Evolutionary conservation across 306 rosid species (phyloP).

Genomic region (Pueraria montana): DNA sequence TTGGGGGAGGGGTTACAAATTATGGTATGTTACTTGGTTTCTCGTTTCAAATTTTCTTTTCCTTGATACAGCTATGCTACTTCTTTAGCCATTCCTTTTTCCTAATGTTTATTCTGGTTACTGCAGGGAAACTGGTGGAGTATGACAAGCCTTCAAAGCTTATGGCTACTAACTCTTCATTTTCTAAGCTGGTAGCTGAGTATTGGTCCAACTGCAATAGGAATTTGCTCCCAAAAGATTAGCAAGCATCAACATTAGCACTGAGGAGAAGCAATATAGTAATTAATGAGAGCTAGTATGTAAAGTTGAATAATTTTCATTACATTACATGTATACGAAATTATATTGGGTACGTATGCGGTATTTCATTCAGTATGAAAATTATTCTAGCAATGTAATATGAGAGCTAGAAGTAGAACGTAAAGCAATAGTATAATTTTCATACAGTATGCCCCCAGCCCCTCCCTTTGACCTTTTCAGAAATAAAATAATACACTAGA

Average conservation of each 20-base stretch:
- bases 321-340: not conserved
- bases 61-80: not conserved
- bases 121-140: constrained; percentile 68
- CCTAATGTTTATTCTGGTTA: not conserved
- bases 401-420: too few species aligned
- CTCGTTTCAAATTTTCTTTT: not conserved
- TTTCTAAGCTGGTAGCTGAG: constrained; percentile 75
- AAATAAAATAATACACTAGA: not conserved
- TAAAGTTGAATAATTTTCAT: not conserved
- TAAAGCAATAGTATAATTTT: too few species aligned
- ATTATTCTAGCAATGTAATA: too few species aligned
- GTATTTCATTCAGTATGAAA: too few species aligned
- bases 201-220: constrained; percentile 69
- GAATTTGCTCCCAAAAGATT: constrained; percentile 20
- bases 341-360: not conserved
- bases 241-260: not conserved
- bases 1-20: not conserved
- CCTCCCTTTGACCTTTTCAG: not conserved
- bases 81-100: not conserved
- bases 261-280: too few species aligned
- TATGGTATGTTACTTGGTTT: not conserved
- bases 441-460: not conserved
- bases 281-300: not conserved
- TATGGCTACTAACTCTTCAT: constrained; percentile 61
- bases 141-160: constrained; percentile 71